A percentile compares a stretch with the other conserved stretches of the same genome.
These are phyloP conservation scores for Farysia itapuensis DNA, from an alignment of 1,284 basidiomycete species.

Conservation along the genomic window DNA sequence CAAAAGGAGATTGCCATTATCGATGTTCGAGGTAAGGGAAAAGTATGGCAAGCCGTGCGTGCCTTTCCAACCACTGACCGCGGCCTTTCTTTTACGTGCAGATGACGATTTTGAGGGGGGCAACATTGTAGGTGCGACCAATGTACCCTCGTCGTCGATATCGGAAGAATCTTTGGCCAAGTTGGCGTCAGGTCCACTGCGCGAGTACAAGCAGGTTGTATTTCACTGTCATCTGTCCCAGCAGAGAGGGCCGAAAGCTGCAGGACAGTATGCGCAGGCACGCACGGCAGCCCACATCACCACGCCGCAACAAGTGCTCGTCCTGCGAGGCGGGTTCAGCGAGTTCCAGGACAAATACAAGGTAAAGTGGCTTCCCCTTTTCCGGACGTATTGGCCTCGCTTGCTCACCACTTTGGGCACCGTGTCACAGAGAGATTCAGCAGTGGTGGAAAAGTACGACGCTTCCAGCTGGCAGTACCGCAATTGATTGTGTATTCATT, in stretches of 20 bases:
- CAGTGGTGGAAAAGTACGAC: constrained; percentile 57
- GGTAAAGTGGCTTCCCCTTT: constrained; percentile 10
- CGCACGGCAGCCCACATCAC: constrained; percentile 15
- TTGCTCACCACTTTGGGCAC: constrained; percentile 2
- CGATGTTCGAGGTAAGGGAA: constrained; percentile 49
- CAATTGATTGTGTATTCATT: constrained; percentile 20
- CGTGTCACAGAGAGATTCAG: too few species aligned
- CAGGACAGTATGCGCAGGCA: constrained; percentile 58
- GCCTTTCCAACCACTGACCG: too few species aligned
- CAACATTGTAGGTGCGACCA: constrained; percentile 54
- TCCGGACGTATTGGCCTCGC: neutral
- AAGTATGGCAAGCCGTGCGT: too few species aligned
- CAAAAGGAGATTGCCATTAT: constrained; percentile 44
- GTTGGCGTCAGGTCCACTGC: constrained; percentile 43
- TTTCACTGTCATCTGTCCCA: constrained; percentile 61
- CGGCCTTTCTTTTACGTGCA: constrained; percentile 1
- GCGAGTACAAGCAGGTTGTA: constrained; percentile 52
- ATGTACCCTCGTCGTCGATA: constrained; percentile 49
- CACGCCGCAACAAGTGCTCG: constrained; percentile 50
- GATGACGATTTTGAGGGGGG: constrained; percentile 61
- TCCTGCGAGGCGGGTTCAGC: constrained; percentile 59
- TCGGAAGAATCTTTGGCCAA: constrained; percentile 37
- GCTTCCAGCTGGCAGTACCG: constrained; percentile 47
- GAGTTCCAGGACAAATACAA: constrained; percentile 56
- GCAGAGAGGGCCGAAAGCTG: constrained; percentile 59